phyloP scores from a whole-genome alignment of 106 monocot species.

The Dioscorea zingiberensis region DNA sequence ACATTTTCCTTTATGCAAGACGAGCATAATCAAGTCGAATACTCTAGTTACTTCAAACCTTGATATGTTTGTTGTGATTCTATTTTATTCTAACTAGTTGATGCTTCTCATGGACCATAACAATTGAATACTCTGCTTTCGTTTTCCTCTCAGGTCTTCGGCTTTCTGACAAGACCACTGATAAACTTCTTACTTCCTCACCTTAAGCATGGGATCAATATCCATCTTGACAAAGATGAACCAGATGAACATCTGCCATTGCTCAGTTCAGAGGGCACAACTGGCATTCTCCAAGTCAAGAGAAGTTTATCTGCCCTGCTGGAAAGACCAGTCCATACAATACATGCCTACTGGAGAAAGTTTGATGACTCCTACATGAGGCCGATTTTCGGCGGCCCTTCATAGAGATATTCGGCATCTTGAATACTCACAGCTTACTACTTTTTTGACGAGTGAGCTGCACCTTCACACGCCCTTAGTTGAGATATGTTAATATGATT shows the following conservation, averaged over 20 bases:
- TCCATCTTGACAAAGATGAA: conserved; percentile 24
- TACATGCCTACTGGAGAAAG: conserved; percentile 72
- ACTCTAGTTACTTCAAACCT: neutral
- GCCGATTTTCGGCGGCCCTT: conserved; percentile 65
- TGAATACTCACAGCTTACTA: neutral
- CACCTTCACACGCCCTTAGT: neutral
- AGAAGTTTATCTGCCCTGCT: conserved; percentile 46
- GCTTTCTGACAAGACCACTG: conserved; percentile 61
- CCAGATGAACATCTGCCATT: conserved; percentile 19
- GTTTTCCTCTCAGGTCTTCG: conserved; percentile 48
- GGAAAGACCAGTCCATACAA: conserved; percentile 60
- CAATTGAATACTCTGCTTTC: neutral
- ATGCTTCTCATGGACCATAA: too few relatives aligned
- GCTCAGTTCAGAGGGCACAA: conserved; percentile 11
- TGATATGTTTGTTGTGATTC: neutral
- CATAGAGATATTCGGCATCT: neutral
- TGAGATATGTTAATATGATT: neutral
- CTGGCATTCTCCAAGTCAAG: conserved; percentile 24
- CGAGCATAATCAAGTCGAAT: too few relatives aligned
- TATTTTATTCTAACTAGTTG: too few relatives aligned
- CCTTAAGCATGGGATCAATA: conserved; percentile 4
- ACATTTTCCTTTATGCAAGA: too few relatives aligned
- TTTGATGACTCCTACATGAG: conserved; percentile 82
- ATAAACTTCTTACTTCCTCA: conserved; percentile 35
- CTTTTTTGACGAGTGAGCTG: too few relatives aligned